Conservation (phyloP, 163 green algal species). For the Trebouxia gelatinosa region DNA sequence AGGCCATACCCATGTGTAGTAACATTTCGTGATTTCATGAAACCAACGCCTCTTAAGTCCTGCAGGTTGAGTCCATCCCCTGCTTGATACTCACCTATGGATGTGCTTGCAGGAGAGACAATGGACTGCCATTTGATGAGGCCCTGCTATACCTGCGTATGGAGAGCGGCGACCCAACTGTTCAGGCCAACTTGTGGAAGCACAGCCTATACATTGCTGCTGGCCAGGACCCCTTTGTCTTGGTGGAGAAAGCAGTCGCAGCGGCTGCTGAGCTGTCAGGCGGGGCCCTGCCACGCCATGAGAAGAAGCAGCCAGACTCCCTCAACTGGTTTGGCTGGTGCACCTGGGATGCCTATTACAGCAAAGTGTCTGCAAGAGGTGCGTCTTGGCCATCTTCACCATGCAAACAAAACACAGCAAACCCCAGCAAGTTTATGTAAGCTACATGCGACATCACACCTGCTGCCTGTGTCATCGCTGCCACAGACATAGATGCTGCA, state of each 20-base stretch:
- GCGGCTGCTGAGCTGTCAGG: constrained; percentile 66
- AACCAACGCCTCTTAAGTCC: background rate
- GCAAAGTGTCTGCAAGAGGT: constrained; percentile 62
- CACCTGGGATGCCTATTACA: constrained; percentile 99
- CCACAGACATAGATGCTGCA: too few species aligned
- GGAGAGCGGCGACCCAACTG: constrained; percentile 69
- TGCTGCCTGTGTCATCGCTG: background rate
- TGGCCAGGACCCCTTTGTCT: constrained; percentile 60
- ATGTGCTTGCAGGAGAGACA: constrained; percentile 17
- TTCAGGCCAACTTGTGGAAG: constrained; percentile 43
- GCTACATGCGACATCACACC: too few species aligned
- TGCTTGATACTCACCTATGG: background rate
- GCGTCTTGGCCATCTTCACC: too few species aligned
- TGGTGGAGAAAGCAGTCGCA: constrained; percentile 69
- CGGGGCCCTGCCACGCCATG: constrained; percentile 52
- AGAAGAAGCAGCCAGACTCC: constrained; percentile 73
- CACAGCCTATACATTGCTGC: constrained; percentile 60
- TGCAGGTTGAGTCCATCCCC: background rate
- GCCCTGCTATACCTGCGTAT: constrained; percentile 60
- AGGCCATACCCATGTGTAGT: too few species aligned
- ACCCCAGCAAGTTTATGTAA: background rate
- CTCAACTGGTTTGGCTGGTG: constrained; percentile 96
- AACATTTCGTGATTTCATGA: too few species aligned
- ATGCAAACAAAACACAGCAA: too few species aligned
- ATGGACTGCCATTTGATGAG: constrained; percentile 19